Evolutionary conservation across 1,139 yeast genomes (phyloP), one percentile per base, ranked within the genome.

Genomic region (Hyphopichia wangnamkhiaoensis): DNA sequence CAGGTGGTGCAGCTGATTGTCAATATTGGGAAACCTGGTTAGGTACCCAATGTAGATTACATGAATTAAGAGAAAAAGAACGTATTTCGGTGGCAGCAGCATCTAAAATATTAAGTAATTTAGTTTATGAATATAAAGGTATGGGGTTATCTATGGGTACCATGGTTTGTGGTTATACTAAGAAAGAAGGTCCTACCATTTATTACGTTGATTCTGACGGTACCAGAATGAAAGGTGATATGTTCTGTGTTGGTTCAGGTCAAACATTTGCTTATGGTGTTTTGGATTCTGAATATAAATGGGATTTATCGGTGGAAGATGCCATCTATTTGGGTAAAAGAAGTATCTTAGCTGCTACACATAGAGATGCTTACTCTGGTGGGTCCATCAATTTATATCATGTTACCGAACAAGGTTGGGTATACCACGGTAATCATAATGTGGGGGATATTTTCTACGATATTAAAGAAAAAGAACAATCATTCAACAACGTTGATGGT

Each of bases 1-100:
- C 99, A 27, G 99, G 99, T 68, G 98, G 98, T 72, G 99, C 99
- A 37, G 98, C 98, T 20, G 99, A 93, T 68, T 93, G 99, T 75
- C 98, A 94, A 65, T 94, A 76, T 66, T 93, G 99, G 99, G 98
- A 93, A 69, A 89, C 97, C 21, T 93, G 98, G 98, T 76, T 93
- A 48, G 98, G 98, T 49, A 75, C 96, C 16, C 98, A 93, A 67
- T 93, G 98, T 71, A 79, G 99, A 58, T 71, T 93, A 54, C 96
- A 91, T 63, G 98, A 93, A 64, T 76, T 93, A 56, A 80, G 96
- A 59, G 94, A 91, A 64, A 91, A 91, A 68, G 94, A 90, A 64
- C 79, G 98, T 54, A 93, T 93, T 50, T 82, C 95, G 2, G 98
- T 91, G 33, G 95, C 97, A 23, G 96, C 98, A 9, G 98, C 98